Conservation (phyloP, 768 basidiomycete genomes). For the Mycena vitilis region DNA sequence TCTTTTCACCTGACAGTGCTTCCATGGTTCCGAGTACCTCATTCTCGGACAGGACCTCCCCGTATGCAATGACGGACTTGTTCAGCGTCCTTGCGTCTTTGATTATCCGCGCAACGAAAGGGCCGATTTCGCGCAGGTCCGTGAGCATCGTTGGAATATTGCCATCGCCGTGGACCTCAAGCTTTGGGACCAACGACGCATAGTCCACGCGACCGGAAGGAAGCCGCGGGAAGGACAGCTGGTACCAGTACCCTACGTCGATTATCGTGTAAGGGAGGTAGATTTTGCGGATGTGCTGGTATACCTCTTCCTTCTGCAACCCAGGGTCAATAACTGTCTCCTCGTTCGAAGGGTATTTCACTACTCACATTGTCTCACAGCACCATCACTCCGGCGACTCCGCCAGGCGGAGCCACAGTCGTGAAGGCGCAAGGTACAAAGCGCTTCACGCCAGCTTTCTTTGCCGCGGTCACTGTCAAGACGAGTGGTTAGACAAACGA, state of each 20-base stretch:
- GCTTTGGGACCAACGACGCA: slow-evolving; percentile 7
- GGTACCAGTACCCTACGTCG: slow-evolving; percentile 48
- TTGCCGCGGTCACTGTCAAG: slow-evolving; percentile 21
- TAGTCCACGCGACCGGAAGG: slow-evolving; percentile 32
- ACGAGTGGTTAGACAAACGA: background rate
- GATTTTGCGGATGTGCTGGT: slow-evolving; percentile 39
- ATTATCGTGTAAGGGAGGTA: slow-evolving; percentile 45
- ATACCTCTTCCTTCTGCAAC: slow-evolving; percentile 43
- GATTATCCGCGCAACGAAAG: slow-evolving; percentile 45
- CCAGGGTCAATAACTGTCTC: background rate
- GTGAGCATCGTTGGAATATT: slow-evolving; percentile 38
- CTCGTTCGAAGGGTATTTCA: too few relatives aligned
- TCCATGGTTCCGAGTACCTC: slow-evolving; percentile 40
- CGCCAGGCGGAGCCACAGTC: slow-evolving; percentile 24
- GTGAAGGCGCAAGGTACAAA: slow-evolving; percentile 31
- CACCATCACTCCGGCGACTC: slow-evolving; percentile 13
- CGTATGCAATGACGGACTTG: slow-evolving; percentile 41
- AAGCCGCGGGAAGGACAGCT: slow-evolving; percentile 32
- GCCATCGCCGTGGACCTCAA: slow-evolving; percentile 37
- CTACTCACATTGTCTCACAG: slow-evolving; percentile 18
- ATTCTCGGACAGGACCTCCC: slow-evolving; percentile 41
- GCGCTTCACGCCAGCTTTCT: slow-evolving; percentile 30
- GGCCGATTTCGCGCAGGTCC: slow-evolving; percentile 41
- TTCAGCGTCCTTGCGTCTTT: slow-evolving; percentile 47
- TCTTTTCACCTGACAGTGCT: slow-evolving; percentile 40